Conservation (phyloP, 805 yeast genomes). For the Suhomyces canberraensis region DNA sequence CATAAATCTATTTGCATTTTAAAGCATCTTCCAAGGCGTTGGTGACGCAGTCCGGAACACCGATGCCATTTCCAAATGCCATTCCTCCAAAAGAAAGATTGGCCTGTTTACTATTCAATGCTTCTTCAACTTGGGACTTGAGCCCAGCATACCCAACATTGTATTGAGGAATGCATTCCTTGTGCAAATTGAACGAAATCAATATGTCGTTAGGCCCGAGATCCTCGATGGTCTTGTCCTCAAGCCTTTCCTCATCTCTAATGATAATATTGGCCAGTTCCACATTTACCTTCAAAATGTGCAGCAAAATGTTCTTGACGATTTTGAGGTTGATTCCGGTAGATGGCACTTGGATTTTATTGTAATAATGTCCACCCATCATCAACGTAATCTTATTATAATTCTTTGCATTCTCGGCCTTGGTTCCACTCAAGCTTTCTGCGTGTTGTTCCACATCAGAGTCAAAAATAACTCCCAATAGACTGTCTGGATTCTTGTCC, state of each 20-base stretch:
- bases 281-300: slow-evolving; percentile 23
- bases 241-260: slow-evolving; percentile 21
- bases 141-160: slow-evolving; percentile 61
- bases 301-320: slow-evolving; percentile 22
- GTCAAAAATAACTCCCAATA: slow-evolving; percentile 88
- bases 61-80: slow-evolving; percentile 73
- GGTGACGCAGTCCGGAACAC: slow-evolving; percentile 83
- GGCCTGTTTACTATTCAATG: slow-evolving; percentile 19
- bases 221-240: slow-evolving; percentile 8
- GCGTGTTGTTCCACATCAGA: slow-evolving; percentile 69
- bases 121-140: slow-evolving; percentile 32
- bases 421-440: slow-evolving; percentile 8
- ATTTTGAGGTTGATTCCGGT: slow-evolving; percentile 21
- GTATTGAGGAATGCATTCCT: slow-evolving; percentile 75
- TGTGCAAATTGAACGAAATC: slow-evolving; percentile 31
- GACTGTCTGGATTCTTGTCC: slow-evolving; percentile 44
- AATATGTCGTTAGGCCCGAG: slow-evolving; percentile 25
- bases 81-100: slow-evolving; percentile 70
- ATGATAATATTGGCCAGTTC: slow-evolving; percentile 20
- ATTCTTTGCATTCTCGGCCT: slow-evolving; percentile 12
- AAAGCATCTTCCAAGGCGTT: slow-evolving; percentile 59
- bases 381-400: slow-evolving; percentile 80
- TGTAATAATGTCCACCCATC: slow-evolving; percentile 77
- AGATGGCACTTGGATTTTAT: slow-evolving; percentile 31
- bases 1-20: not conserved